A percentile compares a stretch with the other conserved stretches of the same genome.
Conservation (phyloP, 2,329 filamentous ascomycete species). For the Aspergillus phoenicis region DNA sequence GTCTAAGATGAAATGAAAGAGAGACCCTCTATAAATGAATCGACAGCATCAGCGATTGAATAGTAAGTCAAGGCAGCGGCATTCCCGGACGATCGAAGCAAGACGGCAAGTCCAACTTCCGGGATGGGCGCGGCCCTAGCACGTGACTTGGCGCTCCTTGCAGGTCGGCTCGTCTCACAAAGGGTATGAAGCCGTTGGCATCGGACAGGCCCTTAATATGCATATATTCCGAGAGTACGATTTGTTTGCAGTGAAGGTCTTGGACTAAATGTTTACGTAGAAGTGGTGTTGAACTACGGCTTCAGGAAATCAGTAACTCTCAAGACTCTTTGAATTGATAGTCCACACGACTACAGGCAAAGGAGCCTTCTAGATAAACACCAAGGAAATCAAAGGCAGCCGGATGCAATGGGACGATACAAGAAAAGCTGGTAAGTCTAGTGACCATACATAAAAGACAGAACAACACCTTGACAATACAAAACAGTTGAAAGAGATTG, state of each 20-base stretch:
- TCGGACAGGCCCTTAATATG: not conserved
- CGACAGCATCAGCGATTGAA: conserved; percentile 23
- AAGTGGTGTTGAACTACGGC: too few species aligned
- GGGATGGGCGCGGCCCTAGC: conserved; percentile 3
- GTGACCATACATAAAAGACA: conserved; percentile 27
- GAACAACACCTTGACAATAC: conserved; percentile 35
- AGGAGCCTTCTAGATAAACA: not conserved
- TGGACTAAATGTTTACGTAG: too few species aligned
- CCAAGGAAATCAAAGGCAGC: conserved; percentile 17
- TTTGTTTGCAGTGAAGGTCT: too few species aligned
- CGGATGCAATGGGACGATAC: conserved; percentile 4
- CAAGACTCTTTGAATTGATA: not conserved
- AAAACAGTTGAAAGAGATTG: conserved; percentile 35
- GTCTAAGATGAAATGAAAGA: not conserved
- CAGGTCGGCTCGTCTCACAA: not conserved
- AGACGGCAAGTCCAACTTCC: conserved; percentile 9
- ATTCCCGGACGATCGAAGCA: conserved; percentile 1
- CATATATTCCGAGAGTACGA: not conserved
- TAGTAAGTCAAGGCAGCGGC: not conserved
- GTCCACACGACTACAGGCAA: not conserved
- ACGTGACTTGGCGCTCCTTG: conserved; percentile 17
- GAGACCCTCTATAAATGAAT: conserved; percentile 16
- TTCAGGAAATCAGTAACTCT: not conserved
- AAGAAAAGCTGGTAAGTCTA: conserved; percentile 34
- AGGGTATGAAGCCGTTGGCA: not conserved